Base-by-base conservation (phyloP, 2,329 filamentous ascomycete species). In the Boeremia lycopersici region DNA sequence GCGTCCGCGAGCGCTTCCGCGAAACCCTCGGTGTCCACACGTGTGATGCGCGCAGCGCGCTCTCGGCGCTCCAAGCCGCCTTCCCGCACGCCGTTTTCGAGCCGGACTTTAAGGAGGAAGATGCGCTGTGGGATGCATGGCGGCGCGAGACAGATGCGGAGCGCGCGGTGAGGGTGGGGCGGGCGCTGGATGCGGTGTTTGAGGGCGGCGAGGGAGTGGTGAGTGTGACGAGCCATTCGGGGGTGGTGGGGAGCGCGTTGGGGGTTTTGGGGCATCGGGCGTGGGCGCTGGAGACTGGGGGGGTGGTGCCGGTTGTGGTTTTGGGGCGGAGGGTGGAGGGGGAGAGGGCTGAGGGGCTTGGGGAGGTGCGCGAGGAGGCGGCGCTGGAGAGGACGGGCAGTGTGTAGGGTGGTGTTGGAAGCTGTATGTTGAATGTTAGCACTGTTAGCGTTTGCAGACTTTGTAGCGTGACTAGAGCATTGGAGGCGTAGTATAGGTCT, bases 1-100 rank as follows among this genome's bases (percentile, higher is more conserved):
- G 78, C 6, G 77, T 89, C 55, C 89, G 88, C 72, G 88, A 90
- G 67, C 72, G 83, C 28, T 76, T 89, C 58, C 81, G 87, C 29
- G 88, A 90, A 72, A 82, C 82, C 3, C 82, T 90, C 44, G 86
- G 84, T 45, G 82, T 86, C 15, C 88, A 89, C 65, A 89, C 87
- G 0, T 90, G 88, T 67, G 86, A 90, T 71, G 80, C 82, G 25
- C 81, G 88, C 13, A 82, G 79, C 13, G 80, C 76, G 54, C 79
- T 15, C 77, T 56, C 76, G 80, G 0, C 74, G 80, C 45, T 83
- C 89, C 54, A 70, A 72, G 3, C 56, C 0, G 72, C 77, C 0
- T 84, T 84, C 35, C 84, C 84, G 0, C 71, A 71, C 1, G 84
- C 83, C 53, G 60, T 62, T 1, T 82, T 90, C 34, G 87, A 90